Conservation (phyloP, 805 yeast genomes). For the Yarrowia divulgata region DNA sequence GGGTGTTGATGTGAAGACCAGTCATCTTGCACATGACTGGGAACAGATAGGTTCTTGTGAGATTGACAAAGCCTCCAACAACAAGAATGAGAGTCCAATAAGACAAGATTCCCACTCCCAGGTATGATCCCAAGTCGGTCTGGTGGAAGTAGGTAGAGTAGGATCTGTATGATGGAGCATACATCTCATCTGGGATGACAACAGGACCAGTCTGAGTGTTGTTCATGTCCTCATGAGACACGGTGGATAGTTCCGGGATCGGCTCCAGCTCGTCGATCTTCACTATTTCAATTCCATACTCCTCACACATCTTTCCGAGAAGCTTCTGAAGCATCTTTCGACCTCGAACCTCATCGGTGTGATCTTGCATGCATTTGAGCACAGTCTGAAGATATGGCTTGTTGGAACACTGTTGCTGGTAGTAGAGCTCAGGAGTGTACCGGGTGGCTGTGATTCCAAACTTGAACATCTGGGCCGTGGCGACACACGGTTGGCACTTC, state of each 20-base stretch:
- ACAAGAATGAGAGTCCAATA: conserved; percentile 48
- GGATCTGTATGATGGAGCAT: conserved; percentile 19
- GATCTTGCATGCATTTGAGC: conserved; percentile 30
- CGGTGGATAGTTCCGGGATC: background rate
- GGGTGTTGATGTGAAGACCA: conserved; percentile 16
- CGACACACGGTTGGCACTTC: conserved; percentile 29
- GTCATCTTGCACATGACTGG: conserved; percentile 18
- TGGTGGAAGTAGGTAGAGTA: conserved; percentile 5
- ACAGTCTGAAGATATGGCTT: conserved; percentile 24
- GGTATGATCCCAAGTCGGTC: conserved; percentile 25
- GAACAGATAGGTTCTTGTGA: conserved; percentile 41
- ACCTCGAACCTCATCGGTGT: conserved; percentile 1
- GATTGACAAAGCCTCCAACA: conserved; percentile 44
- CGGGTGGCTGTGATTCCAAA: conserved; percentile 29
- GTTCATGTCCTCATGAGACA: conserved; percentile 2
- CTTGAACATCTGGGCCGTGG: conserved; percentile 19
- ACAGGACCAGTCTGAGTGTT: conserved; percentile 15
- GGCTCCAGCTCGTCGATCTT: background rate
- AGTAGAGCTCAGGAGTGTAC: conserved; percentile 7
- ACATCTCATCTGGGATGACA: background rate
- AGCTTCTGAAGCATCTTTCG: background rate
- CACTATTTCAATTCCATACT: background rate
- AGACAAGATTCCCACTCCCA: conserved; percentile 46
- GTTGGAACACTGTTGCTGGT: conserved; percentile 28
- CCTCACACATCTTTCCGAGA: background rate